Evolutionary conservation across 148 eudicot genomes (phyloP).

Genomic region (Pouteria glomerata): DNA sequence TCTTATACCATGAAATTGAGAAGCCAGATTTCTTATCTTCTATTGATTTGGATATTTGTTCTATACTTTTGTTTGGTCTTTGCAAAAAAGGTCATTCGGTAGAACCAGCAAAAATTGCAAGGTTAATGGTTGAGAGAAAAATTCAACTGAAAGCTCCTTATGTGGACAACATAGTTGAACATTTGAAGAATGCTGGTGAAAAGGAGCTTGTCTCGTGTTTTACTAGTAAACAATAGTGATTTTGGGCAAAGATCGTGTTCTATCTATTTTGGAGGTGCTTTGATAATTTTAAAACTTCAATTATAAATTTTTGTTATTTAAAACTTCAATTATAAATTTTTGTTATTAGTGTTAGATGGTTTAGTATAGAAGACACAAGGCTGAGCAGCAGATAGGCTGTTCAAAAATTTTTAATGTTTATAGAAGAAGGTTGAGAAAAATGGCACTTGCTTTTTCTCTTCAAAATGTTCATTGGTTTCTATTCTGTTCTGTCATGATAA

Average conservation of each 20-base stretch:
- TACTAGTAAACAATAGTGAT: slow-evolving; percentile 6
- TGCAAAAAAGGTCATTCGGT: slow-evolving; percentile 30
- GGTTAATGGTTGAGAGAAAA: slow-evolving; percentile 39
- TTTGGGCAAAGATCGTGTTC: background rate
- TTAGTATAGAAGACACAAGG: background rate
- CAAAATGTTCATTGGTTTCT: background rate
- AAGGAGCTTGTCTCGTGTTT: slow-evolving; percentile 34
- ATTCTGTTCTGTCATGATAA: background rate
- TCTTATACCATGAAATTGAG: slow-evolving; percentile 40
- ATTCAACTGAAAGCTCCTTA: slow-evolving; percentile 33
- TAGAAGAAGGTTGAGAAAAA: background rate
- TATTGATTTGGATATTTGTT: slow-evolving; percentile 59
- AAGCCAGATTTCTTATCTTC: slow-evolving; percentile 32
- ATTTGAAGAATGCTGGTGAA: slow-evolving; percentile 24
- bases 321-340: too few species aligned
- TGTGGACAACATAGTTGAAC: slow-evolving; percentile 18
- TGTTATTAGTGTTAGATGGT: background rate
- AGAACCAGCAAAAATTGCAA: slow-evolving; percentile 46
- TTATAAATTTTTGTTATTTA: too few species aligned
- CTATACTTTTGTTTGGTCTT: slow-evolving; percentile 55
- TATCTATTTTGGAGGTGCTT: background rate
- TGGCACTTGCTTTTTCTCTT: background rate
- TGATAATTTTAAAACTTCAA: background rate
- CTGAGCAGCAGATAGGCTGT: background rate
- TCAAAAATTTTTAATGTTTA: background rate